Conservation (phyloP, 2,329 filamentous ascomycete genomes). For the Fusarium compactum region DNA sequence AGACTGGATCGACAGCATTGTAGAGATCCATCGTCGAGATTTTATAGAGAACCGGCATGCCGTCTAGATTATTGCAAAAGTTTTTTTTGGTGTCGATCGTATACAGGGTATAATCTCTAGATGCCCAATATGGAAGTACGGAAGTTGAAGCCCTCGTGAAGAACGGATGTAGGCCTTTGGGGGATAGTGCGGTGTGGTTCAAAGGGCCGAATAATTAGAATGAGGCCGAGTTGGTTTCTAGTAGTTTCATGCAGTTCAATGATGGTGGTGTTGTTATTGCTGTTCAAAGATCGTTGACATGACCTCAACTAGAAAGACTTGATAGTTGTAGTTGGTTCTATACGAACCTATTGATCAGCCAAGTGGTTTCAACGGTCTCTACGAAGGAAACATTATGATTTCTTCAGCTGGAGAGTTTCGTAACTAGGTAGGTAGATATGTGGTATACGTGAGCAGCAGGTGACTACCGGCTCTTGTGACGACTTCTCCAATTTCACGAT, state of each 20-base stretch:
- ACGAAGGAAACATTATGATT: not conserved
- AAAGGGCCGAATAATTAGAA: slow-evolving; percentile 46
- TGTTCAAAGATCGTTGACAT: slow-evolving; percentile 7
- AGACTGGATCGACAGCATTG: slow-evolving; percentile 40
- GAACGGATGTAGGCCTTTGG: slow-evolving; percentile 31
- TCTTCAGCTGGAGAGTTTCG: not conserved
- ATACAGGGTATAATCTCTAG: slow-evolving; percentile 16
- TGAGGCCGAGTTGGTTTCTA: slow-evolving; percentile 32
- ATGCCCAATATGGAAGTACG: slow-evolving; percentile 39
- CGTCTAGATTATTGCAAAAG: not conserved
- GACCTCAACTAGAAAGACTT: slow-evolving; percentile 3
- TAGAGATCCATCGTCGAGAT: slow-evolving; percentile 44
- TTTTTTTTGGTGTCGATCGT: not conserved
- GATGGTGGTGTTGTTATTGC: slow-evolving; percentile 17
- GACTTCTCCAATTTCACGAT: slow-evolving; percentile 11
- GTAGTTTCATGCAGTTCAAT: slow-evolving; percentile 13
- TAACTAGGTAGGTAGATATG: not conserved
- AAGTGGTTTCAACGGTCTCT: not conserved
- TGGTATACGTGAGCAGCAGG: slow-evolving; percentile 7
- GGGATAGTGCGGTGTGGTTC: slow-evolving; percentile 42
- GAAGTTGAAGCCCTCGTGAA: slow-evolving; percentile 24
- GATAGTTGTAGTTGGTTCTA: not conserved
- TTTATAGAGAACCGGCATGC: slow-evolving; percentile 37
- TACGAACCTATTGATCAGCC: not conserved
- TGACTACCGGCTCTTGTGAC: slow-evolving; percentile 16